Base-by-base conservation (phyloP, 805 yeast genomes). In the Saccharomycopsis schoenii region DNA sequence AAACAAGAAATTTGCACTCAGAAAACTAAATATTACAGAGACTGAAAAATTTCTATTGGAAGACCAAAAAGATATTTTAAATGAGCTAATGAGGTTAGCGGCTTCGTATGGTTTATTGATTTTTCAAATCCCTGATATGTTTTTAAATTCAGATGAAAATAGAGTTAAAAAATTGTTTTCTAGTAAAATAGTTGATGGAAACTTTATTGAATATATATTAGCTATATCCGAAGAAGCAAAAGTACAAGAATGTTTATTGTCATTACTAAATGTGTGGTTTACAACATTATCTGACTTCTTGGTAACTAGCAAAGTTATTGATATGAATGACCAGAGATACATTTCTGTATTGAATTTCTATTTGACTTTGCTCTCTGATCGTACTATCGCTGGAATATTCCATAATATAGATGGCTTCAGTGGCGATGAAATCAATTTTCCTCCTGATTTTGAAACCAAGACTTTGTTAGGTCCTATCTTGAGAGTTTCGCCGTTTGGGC, bases 391-490 rank as follows among this genome's bases (percentile, higher is more conserved):
- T 0, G 73, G 82, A 0, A 69, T 77, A 1, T 79, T 90, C 64
- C 77, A 89, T 1, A 74, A 81, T 65, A 73, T 84, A 50, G 81
- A 83, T 56, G 78, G 78, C 0, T 85, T 86, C 68, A 72, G 73
- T 67, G 76, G 81, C 9, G 74, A 78, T 1, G 76, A 77, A 8
- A 47, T 24, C 12, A 17, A 72, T 76, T 57, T 65, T 9, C 25
- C 47, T 6, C 56, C 60, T 42, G 29, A 21, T 25, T 58, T 36
- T 37, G 96, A 88, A 68, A 73, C 74, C 15, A 75, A 77, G 25
- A 82, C 96, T 0, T 71, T 89, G 17, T 73, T 93, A 60, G 98
- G 97, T 1, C 87, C 96, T 8, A 76, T 90, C 37, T 79, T 89
- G 60, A 77, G 85, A 61, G 72, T 90, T 24, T 88, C 96, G 0